Conservation (phyloP, 2,329 filamentous ascomycete genomes). For the Aspergillus sp. region DNA sequence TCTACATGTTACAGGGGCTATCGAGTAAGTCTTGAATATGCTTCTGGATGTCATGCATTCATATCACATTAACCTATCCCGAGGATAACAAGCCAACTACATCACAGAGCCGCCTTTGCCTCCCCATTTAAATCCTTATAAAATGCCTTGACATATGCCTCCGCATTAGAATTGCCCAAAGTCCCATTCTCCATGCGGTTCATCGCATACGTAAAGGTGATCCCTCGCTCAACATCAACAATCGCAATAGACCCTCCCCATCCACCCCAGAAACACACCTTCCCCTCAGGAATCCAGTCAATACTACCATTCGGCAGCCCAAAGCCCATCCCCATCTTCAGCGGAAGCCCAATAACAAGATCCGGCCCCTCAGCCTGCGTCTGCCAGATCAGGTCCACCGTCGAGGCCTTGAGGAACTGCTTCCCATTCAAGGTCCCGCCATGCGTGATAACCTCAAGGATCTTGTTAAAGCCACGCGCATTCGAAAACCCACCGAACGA, state of each 20-base stretch:
- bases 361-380: conserved; percentile 47
- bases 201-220: conserved; percentile 50
- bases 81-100: rapidly evolving
- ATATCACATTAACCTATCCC: not conserved
- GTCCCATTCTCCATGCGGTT: conserved; percentile 43
- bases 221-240: conserved; percentile 44
- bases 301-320: conserved; percentile 30
- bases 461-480: conserved; percentile 42
- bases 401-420: conserved; percentile 42
- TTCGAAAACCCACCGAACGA: conserved; percentile 49
- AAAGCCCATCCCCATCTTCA: conserved; percentile 48
- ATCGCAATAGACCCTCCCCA: conserved; percentile 48
- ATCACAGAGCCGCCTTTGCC: not conserved
- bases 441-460: conserved; percentile 42
- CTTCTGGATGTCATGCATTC: too few species aligned
- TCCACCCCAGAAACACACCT: conserved; percentile 45
- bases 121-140: conserved; percentile 23
- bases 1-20: too few species aligned
- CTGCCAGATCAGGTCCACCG: conserved; percentile 47
- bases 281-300: conserved; percentile 32
- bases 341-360: conserved; percentile 32
- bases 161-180: conserved; percentile 29
- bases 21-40: too few species aligned
- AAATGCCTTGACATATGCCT: conserved; percentile 32
- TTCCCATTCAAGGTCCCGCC: conserved; percentile 34